These are phyloP conservation scores for Angomonas desouzai DNA, from an alignment of 208 protist genomes.

Conservation along the genomic window DNA sequence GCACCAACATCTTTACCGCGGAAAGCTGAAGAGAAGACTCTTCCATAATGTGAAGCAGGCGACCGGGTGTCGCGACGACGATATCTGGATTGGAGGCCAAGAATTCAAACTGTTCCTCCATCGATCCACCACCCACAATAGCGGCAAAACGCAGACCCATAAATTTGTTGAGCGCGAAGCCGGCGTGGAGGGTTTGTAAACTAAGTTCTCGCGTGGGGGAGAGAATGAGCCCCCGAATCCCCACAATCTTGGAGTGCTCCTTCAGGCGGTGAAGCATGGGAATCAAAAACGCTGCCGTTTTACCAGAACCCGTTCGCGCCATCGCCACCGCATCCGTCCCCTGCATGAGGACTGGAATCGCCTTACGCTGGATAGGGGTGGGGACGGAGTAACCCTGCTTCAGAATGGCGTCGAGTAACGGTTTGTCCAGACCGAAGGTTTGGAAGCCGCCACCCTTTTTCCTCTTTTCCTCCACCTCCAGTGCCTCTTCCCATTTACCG, in stretches of 20 bases:
- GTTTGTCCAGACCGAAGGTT: slow-evolving; percentile 85
- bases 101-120: slow-evolving; percentile 97
- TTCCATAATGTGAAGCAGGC: slow-evolving; percentile 96
- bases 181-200: slow-evolving; percentile 96
- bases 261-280: slow-evolving; percentile 95
- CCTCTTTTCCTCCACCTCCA: slow-evolving; percentile 63
- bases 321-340: slow-evolving; percentile 99
- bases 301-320: slow-evolving; percentile 99
- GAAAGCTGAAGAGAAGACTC: slow-evolving; percentile 93
- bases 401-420: slow-evolving; percentile 91
- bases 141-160: slow-evolving; percentile 91
- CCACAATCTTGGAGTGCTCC: slow-evolving; percentile 90
- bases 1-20: slow-evolving; percentile 94
- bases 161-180: slow-evolving; percentile 92
- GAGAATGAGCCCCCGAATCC: slow-evolving; percentile 96
- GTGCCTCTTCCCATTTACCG: slow-evolving; percentile 70
- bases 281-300: slow-evolving; percentile 98
- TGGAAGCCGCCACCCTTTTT: slow-evolving; percentile 88
- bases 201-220: slow-evolving; percentile 98
- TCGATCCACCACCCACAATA: slow-evolving; percentile 95
- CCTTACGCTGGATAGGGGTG: slow-evolving; percentile 99
- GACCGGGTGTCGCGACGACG: slow-evolving; percentile 98
- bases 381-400: slow-evolving; percentile 97
- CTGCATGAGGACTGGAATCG: slow-evolving; percentile 91
- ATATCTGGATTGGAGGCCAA: slow-evolving; percentile 98